A percentile compares a stretch with the other conserved stretches of the same genome.
Conservation (phyloP, 2,329 filamentous ascomycete species). For the Colletotrichum sp. region DNA sequence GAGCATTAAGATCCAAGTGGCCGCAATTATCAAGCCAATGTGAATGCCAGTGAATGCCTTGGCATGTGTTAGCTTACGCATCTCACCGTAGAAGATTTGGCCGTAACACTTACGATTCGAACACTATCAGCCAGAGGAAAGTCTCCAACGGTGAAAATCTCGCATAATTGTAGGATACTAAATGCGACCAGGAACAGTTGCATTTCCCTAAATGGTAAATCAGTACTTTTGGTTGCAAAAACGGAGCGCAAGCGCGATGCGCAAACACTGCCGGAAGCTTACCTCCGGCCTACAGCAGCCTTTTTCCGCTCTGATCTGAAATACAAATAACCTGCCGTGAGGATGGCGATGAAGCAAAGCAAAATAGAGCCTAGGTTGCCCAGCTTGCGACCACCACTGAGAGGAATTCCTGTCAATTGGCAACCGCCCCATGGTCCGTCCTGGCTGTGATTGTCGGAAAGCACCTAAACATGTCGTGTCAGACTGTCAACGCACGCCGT, state of each 20-base stretch:
- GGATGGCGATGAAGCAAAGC: conserved; percentile 78
- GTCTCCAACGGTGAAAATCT: conserved; percentile 93
- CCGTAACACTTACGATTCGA: conserved; percentile 68
- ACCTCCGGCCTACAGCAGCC: conserved; percentile 94
- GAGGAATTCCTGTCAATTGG: conserved; percentile 73
- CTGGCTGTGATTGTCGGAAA: conserved; percentile 65
- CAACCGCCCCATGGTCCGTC: conserved; percentile 71
- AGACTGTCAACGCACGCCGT: conserved; percentile 7
- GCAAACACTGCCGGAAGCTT: conserved; percentile 29
- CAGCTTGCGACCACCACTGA: conserved; percentile 70
- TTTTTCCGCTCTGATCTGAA: conserved; percentile 86
- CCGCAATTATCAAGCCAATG: conserved; percentile 86
- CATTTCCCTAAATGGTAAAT: conserved; percentile 74
- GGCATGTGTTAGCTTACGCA: background rate
- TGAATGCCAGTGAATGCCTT: conserved; percentile 90
- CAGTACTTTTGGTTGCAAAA: conserved; percentile 26
- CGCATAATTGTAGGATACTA: conserved; percentile 88
- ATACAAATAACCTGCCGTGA: conserved; percentile 70
- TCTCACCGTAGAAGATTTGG: background rate
- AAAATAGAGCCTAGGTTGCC: conserved; percentile 95
- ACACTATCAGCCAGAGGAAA: conserved; percentile 77
- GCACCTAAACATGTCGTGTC: conserved; percentile 61
- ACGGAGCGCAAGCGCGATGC: background rate
- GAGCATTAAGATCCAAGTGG: conserved; percentile 88
- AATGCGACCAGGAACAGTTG: conserved; percentile 90